Evolutionary conservation across 352 stramenopile species (phyloP).

Genomic region (Pythium insidiosum): DNA sequence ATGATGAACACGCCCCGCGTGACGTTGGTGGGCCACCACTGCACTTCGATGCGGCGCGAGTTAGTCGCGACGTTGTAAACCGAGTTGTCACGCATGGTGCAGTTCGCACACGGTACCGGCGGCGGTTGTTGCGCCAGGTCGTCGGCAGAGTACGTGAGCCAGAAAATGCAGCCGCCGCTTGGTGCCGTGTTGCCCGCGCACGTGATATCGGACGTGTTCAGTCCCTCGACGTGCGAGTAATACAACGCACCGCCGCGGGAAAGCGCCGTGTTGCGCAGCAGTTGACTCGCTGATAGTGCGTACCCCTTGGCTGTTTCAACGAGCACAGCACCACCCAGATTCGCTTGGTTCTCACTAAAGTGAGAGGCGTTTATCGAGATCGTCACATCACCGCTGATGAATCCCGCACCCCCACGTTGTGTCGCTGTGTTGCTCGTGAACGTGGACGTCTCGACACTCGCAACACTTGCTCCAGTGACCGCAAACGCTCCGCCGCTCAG

Average conservation of each 20-base stretch:
- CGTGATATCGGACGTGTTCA: slow-evolving; percentile 12
- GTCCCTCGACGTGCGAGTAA: slow-evolving; percentile 21
- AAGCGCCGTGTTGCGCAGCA: slow-evolving; percentile 27
- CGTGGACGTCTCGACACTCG: neutral
- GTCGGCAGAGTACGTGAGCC: slow-evolving; percentile 20
- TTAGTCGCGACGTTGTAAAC: slow-evolving; percentile 57
- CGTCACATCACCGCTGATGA: slow-evolving; percentile 9
- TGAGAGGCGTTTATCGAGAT: slow-evolving; percentile 1
- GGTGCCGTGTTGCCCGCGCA: slow-evolving; percentile 29
- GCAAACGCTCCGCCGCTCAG: neutral
- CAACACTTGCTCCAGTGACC: neutral
- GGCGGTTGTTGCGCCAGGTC: no score
- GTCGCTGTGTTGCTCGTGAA: slow-evolving; percentile 45
- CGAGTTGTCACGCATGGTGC: slow-evolving; percentile 29
- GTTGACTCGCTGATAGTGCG: slow-evolving; percentile 9
- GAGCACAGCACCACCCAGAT: slow-evolving; percentile 32
- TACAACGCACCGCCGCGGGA: slow-evolving; percentile 42
- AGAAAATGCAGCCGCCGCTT: slow-evolving; percentile 61
- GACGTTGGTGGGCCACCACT: slow-evolving; percentile 51
- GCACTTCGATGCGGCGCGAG: slow-evolving; percentile 32
- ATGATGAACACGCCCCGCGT: slow-evolving; percentile 30
- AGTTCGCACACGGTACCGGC: slow-evolving; percentile 26
- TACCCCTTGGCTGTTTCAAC: slow-evolving; percentile 12
- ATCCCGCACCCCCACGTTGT: slow-evolving; percentile 33
- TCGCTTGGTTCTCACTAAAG: slow-evolving; percentile 34